phyloP scores from a whole-genome alignment of 2,329 filamentous ascomycete genomes.

The Pestalotiopsis sp. region DNA sequence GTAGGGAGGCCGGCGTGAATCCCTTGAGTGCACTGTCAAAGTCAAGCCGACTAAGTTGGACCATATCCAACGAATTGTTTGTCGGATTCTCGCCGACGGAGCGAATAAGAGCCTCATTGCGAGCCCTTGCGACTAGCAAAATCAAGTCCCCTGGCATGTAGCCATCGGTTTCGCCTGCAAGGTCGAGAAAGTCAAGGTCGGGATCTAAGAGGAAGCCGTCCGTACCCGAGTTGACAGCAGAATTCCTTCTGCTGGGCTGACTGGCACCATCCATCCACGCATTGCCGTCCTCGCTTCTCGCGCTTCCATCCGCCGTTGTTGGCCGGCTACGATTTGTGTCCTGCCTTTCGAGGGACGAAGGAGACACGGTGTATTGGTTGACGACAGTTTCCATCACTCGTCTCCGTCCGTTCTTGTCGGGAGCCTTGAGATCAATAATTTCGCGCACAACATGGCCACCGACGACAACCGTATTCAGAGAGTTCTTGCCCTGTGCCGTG shows the following conservation, averaged over 20 bases:
- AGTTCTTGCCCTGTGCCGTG: constrained; percentile 91
- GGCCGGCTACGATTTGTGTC: constrained; percentile 53
- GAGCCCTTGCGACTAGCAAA: constrained; percentile 81
- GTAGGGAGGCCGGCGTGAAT: constrained; percentile 91
- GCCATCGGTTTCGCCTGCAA: constrained; percentile 92
- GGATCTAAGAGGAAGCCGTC: constrained; percentile 74
- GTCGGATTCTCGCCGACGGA: constrained; percentile 61
- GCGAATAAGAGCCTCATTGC: constrained; percentile 90
- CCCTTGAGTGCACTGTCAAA: constrained; percentile 85
- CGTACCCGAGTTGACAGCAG: constrained; percentile 32
- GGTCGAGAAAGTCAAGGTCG: constrained; percentile 85
- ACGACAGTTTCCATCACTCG: constrained; percentile 82
- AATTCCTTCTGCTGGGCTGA: constrained; percentile 47
- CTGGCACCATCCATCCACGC: constrained; percentile 75
- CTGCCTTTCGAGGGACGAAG: constrained; percentile 36
- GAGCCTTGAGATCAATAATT: constrained; percentile 85
- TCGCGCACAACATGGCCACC: constrained; percentile 92
- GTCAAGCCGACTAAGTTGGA: constrained; percentile 72
- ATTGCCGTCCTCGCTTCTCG: constrained; percentile 50
- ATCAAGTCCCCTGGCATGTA: constrained; percentile 97
- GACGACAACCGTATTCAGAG: constrained; percentile 85
- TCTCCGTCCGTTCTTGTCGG: constrained; percentile 86
- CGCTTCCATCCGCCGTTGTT: constrained; percentile 56
- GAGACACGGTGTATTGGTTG: constrained; percentile 49
- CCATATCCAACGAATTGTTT: constrained; percentile 49